Base-by-base conservation (phyloP, 305 asterid species). In the Andrographis paniculata region DNA sequence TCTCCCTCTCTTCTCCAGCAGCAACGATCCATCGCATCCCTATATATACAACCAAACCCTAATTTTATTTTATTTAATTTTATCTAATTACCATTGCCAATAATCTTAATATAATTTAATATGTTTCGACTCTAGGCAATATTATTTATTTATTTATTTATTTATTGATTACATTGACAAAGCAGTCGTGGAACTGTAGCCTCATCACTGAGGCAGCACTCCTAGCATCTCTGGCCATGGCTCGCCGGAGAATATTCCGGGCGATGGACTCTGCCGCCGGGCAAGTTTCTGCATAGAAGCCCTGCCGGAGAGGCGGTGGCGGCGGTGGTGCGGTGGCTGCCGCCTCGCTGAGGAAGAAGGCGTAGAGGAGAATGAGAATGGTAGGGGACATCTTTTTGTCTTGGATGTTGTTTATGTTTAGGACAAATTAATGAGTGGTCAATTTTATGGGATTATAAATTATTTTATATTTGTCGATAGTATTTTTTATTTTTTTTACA, bases 11-110 rank as follows among this genome's bases (percentile, higher is more conserved):
- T 85, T 94, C 59, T 89, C 97, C 64, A 89, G 65, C 79, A 89
- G 55, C 73, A 89, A 30, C 6, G 97, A 89, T 10, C 79, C 97
- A 63, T 85, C 97, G 53, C 97, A 89, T 0, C 97, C 97, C 97
- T 89, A 12, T 8, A 4, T 24, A 24, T 8, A 24, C 8, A 3
- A 24, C 30, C 30, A n/a, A n/a, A n/a, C n/a, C n/a, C n/a, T n/a
- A n/a, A n/a, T n/a, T n/a, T n/a, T n/a, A n/a, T n/a, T n/a, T n/a
- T n/a, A n/a, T n/a, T n/a, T n/a, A n/a, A n/a, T n/a, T n/a, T n/a
- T n/a, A n/a, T n/a, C n/a, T n/a, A n/a, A n/a, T n/a, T n/a, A n/a
- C n/a, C n/a, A n/a, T n/a, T n/a, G n/a, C n/a, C n/a, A 21, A 14
- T 27, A 7, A 18, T 56, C 50, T 21, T 12, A 22, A 0, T 16